phyloP scores from a whole-genome alignment of 2,329 filamentous ascomycete species.

The Cladosporium sp. region DNA sequence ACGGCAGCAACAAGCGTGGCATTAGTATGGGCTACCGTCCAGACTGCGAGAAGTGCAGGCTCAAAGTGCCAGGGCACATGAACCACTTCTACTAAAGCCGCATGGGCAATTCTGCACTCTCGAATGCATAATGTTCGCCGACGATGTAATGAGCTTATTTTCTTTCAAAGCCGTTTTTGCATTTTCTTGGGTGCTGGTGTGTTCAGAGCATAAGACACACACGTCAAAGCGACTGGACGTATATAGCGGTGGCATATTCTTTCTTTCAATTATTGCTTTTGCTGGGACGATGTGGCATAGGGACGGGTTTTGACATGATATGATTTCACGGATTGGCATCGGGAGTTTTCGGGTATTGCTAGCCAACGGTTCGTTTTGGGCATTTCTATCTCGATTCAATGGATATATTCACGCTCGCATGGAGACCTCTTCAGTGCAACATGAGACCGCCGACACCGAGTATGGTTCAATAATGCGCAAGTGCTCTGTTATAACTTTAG shows the following conservation, averaged over 20 bases:
- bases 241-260: not conserved
- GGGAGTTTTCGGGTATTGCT: too few species aligned
- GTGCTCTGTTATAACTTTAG: too few species aligned
- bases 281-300: not conserved
- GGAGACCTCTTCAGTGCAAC: too few species aligned
- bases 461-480: too few species aligned
- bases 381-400: not conserved
- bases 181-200: not conserved
- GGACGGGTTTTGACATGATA: not conserved
- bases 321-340: too few species aligned
- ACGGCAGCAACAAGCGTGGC: constrained; percentile 28
- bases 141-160: not conserved
- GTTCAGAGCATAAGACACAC: not conserved
- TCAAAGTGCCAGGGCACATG: constrained; percentile 47
- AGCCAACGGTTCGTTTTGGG: not conserved
- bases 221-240: not conserved
- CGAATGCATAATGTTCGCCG: too few species aligned
- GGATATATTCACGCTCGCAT: not conserved
- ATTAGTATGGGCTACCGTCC: constrained; percentile 48
- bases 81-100: constrained; percentile 37
- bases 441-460: not conserved
- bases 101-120: not conserved
- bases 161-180: not conserved
- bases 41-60: constrained; percentile 47
- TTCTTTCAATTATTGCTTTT: not conserved